Evolutionary conservation across 2,329 filamentous ascomycete genomes (phyloP), one percentile per base, ranked within the genome.

Genomic region (Fusarium nelsonii): DNA sequence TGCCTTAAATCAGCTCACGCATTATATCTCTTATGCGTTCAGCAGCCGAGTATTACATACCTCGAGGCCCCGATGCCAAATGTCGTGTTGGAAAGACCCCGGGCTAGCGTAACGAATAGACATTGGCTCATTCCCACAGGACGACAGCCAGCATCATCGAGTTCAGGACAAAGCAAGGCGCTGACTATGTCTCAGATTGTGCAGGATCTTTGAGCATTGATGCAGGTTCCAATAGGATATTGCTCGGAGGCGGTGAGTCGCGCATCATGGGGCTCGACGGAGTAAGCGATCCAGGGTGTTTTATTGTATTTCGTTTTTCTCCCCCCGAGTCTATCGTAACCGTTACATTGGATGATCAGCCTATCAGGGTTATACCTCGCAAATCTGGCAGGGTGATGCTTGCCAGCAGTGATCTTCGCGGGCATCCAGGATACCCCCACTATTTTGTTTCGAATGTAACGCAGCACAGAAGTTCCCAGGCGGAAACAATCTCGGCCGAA

Each of bases 401-500:
- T 45, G 67, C 44, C 23, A 51, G 23, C 41, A 32, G 56, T 56
- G 67, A 69, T 69, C 62, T 68, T 58, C 59, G 23, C 67, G 63
- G 51, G 53, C 49, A 64, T 70, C 34, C n/a, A 67, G 51, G 56
- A 48, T 39, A 48, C 41, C 66, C 52, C 69, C 49, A 58, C 46
- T 40, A 23, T 52, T 54, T 63, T 46, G 59, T 63, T 63, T 63
- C 58, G 26, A 34, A 63, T 54, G 48, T 34, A 62, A 57, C 52
- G 30, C 58, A 40, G 30, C 56, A 54, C 40, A 51, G 39, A 66
- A 50, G 48, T 45, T 52, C 18, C 14, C 28, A 44, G 39, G 33
- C 49, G 62, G 62, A 66, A 62, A 57, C 66, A 63, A 54, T 58
- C 57, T 67, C 59, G 61, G 63, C 67, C 67, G 67, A 53, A 32